These are phyloP conservation scores for Elaeagnus macrophylla DNA, from an alignment of 306 rosid genomes.

Conservation along the genomic window DNA sequence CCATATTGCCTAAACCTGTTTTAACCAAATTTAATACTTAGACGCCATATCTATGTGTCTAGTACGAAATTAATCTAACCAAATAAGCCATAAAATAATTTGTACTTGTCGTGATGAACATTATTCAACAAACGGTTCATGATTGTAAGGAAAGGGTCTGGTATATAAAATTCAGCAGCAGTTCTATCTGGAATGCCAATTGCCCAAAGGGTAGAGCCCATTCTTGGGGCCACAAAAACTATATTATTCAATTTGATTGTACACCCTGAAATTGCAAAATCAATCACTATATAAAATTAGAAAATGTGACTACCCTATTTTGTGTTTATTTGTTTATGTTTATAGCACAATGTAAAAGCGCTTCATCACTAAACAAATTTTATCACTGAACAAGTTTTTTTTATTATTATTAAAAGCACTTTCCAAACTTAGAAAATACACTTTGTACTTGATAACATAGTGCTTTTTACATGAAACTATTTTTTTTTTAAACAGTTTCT, in stretches of 20 bases:
- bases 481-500: too few relatives aligned
- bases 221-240: slow-evolving; percentile 43
- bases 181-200: slow-evolving; percentile 53
- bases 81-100: too few relatives aligned
- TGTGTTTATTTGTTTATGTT: not conserved
- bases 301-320: not conserved
- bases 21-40: too few relatives aligned
- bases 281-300: not conserved
- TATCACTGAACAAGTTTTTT: not conserved
- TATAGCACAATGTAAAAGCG: not conserved
- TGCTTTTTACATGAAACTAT: too few relatives aligned
- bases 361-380: too few relatives aligned
- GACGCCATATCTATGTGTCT: too few relatives aligned
- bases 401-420: too few relatives aligned
- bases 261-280: slow-evolving; percentile 17
- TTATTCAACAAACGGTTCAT: slow-evolving; percentile 12
- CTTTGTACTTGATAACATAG: too few relatives aligned
- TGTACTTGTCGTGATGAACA: slow-evolving; percentile 4
- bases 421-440: too few relatives aligned
- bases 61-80: too few relatives aligned
- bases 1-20: too few relatives aligned
- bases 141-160: slow-evolving; percentile 23
- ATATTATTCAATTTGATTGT: slow-evolving; percentile 17
- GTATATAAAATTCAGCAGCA: slow-evolving; percentile 33
- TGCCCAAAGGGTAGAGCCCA: slow-evolving; percentile 52